Conservation (phyloP, 306 rosid species). For the Cucumis sativus region DNA sequence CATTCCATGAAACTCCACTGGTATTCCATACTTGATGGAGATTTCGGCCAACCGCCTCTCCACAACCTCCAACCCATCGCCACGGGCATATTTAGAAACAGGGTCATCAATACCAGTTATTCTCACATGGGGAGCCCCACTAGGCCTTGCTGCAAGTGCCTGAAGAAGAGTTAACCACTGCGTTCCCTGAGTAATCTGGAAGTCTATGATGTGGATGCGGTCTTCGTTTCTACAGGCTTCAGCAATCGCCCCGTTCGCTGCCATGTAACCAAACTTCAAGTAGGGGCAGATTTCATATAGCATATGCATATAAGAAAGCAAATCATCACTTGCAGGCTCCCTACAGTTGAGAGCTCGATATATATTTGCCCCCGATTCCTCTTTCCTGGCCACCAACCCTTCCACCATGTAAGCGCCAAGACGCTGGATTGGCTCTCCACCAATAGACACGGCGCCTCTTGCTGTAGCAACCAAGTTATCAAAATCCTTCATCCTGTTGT, state of each 20-base stretch:
- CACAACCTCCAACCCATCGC: constrained; percentile 54
- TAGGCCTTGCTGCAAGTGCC: constrained; percentile 88
- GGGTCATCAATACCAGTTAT: constrained; percentile 92
- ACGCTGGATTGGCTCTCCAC: constrained; percentile 80
- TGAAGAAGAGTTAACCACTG: constrained; percentile 95
- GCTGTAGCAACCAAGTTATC: constrained; percentile 47
- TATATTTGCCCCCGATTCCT: constrained; percentile 64
- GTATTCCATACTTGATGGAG: constrained; percentile 55
- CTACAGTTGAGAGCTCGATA: constrained; percentile 70
- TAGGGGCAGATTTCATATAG: constrained; percentile 88
- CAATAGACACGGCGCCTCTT: constrained; percentile 53
- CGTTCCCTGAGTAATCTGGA: constrained; percentile 81
- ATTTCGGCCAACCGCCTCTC: constrained; percentile 43
- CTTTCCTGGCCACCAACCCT: constrained; percentile 86
- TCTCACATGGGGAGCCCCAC: constrained; percentile 75
- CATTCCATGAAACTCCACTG: constrained; percentile 70
- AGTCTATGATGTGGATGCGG: constrained; percentile 77
- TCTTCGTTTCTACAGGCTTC: constrained; percentile 82
- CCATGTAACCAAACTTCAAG: constrained; percentile 94
- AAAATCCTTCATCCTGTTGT: constrained; percentile 33
- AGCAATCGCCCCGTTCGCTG: constrained; percentile 95
- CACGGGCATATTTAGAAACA: constrained; percentile 61
- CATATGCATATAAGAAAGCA: constrained; percentile 77
- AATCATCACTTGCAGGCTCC: constrained; percentile 77
- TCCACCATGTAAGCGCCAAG: constrained; percentile 95